Evolutionary conservation across 495 filamentous ascomycete species (phyloP), one percentile per base, ranked within the genome.

Genomic region (Alectoria sarmentosa): DNA sequence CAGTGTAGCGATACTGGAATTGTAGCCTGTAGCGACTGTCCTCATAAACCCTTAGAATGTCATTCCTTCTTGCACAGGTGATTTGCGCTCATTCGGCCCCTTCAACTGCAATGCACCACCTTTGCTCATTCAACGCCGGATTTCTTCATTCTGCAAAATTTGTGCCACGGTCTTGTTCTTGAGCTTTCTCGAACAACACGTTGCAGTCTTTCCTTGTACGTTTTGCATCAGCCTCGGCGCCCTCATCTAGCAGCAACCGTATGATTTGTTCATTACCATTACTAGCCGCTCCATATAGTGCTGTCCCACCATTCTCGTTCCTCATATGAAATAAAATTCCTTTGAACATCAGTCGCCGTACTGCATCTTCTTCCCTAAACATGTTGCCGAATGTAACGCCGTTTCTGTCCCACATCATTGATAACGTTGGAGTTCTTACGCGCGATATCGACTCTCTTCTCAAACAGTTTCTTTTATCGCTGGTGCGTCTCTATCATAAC

Each of bases 371-470:
- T 26, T 26, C 4, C n/a, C 9, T 13, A 2, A 13, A 2, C 13
- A 80, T 1, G 72, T 70, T 42, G 79, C 79, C 74, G 75, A 77
- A 36, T 78, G 76, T 14, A 82, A 65, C 0, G 77, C 73, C 2
- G 76, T 77, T 73, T 69, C 72, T 23, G 63, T 70, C 46, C 77
- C 9, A 26, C 26, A 9, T 2, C 9, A 41, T 69, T 69, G 36
- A 26, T 48, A 9, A 4, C 9, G 42, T 69, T 69, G 36, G 28
- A 34, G 1, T 34, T 28, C 44, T 48, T 9, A n/a, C 44, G n/a
- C 44, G 5, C 26, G 44, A 42, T 36, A 30, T 64, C 54, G 17
- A 37, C 36, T 23, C 62, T 38, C 5, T 72, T 66, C 19, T 61
- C 66, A 17, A 77, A 58, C 3, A 79, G 62, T 15, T 76, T 65